A percentile compares a stretch with the other conserved stretches of the same genome.
Conservation (phyloP, 331 rosid genomes). For the Spiraea crenata region DNA sequence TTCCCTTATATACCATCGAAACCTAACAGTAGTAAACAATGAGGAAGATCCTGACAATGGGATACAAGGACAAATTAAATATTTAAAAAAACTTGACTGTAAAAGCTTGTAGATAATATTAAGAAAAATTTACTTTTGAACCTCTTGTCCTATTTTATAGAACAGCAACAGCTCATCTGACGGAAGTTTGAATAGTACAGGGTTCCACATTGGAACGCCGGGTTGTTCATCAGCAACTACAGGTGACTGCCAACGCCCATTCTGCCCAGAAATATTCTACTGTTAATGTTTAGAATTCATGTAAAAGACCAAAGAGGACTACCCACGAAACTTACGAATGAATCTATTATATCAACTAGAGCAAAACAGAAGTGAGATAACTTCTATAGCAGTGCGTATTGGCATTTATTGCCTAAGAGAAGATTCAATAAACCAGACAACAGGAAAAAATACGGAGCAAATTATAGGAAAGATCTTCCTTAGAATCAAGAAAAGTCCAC, state of each 20-base stretch:
- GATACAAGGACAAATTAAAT: background rate
- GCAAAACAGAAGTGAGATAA: background rate
- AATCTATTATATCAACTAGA: background rate
- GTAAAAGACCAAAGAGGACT: slow-evolving; percentile 9
- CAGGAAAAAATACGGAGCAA: background rate
- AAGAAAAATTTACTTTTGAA: slow-evolving; percentile 62
- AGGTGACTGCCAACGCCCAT: slow-evolving; percentile 76
- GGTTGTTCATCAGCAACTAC: slow-evolving; percentile 67
- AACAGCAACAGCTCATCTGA: slow-evolving; percentile 79
- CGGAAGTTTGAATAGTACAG: slow-evolving; percentile 81
- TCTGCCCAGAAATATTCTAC: slow-evolving; percentile 37
- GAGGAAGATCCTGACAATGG: background rate
- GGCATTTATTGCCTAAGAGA: background rate
- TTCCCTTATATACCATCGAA: background rate
- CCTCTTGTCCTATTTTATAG: slow-evolving; percentile 80
- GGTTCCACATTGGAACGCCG: slow-evolving; percentile 90
- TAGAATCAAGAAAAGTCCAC: background rate
- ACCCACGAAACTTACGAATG: background rate
- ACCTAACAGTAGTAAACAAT: background rate
- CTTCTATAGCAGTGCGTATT: background rate
- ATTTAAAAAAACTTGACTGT: background rate
- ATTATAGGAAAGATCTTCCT: background rate
- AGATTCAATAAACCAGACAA: background rate
- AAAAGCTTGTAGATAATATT: slow-evolving; percentile 1
- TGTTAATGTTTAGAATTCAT: slow-evolving; percentile 24